Evolutionary conservation across 164 flowering plant genomes (phyloP), one percentile per base, ranked within the genome.

Genomic region (Buxus sempervirens): DNA sequence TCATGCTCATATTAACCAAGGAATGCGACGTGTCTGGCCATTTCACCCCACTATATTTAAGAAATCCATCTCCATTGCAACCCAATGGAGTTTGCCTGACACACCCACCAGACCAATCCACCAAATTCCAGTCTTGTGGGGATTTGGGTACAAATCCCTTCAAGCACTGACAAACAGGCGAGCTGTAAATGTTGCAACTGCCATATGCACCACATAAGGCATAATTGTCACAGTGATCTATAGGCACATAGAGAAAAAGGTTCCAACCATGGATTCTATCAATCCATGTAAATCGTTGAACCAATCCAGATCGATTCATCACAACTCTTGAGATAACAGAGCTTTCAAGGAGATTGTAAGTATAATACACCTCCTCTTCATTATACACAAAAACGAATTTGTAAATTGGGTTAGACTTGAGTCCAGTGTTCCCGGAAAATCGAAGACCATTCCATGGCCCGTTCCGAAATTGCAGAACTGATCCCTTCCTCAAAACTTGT

Each of bases 371-470:
- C 64, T 80, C 85, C 0, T 76, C 62, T n/a, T 27, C 23, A n/a
- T 75, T 69, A 2, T 19, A 7, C 0, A 68, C 66, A 54, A 85
- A 85, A 0, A 12, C 18, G 70, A 80, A 83, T 4, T 54, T 32
- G 4, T 81, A 15, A 10, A 56, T 45, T 6, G 66, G 1, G 0
- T 27, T 41, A 0, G 74, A 23, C 0, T 72, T 65, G 88, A 83
- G 79, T 16, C 78, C 83, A 5, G 90, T 90, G 0, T 84, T 80
- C 1, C 93, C 93, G 24, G 85, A 85, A 41, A 83, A 90, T 36
- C 83, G 54, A 0, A 59, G 10, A 0, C 93, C 93, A 57, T 82
- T 82, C 90, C 88, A 88, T 1, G 90, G 87, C 4, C 96, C 93
- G 36, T 81, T 79, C 24, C 90, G 72, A 51, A 75, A 83, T 7